Base-by-base conservation (phyloP, 192 early-diverging fungal genomes). In the Podochytrium sp. region DNA sequence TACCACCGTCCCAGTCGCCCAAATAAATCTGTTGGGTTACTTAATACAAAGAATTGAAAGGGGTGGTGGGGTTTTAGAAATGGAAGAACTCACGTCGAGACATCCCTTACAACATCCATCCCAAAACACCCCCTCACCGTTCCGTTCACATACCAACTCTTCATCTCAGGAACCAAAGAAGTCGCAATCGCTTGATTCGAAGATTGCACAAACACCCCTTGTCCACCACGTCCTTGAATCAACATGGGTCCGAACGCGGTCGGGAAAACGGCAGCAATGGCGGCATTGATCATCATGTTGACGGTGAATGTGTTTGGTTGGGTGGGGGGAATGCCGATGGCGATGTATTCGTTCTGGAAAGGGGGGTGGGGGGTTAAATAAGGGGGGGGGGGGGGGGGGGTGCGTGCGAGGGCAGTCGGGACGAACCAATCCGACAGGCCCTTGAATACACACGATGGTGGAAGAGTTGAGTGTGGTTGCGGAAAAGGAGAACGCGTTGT, bases 271-370 rank as follows among this genome's bases (percentile, higher is more conserved):
- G 47, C 14, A 2, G 25, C 10, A 40, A 65, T 41, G 7, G 23
- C 38, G 2, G 41, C n/a, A 29, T 47, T 27, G 12, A 43, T 41
- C 63, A 65, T 65, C 12, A 18, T 14, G 3, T 12, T 12, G 1
- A 6, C 32, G n/a, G 27, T 49, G 5, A n/a, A n/a, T n/a, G 63
- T 1, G 63, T 65, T 49, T 10, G 10, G 10, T 47, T 47, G 43
- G 10, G 10, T 10, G 6, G n/a, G 23, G 3, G 63, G 63, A n/a
- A 65, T 47, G 12, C 63, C 63, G 2, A 41, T 23, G 2, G 29
- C 63, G 16, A 65, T 65, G 39, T 65, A 65, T 1, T 20, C 47
- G 43, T 65, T 65, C 63, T 65, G 6, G 27, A 47, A 18, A 18
- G 29, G n/a, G n/a, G n/a, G 55, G n/a, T 18, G 29, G 12, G 6